A percentile compares a stretch with the other conserved stretches of the same genome.
Conservation (phyloP, 768 basidiomycete species). For the Kwoniella dendrophila region DNA sequence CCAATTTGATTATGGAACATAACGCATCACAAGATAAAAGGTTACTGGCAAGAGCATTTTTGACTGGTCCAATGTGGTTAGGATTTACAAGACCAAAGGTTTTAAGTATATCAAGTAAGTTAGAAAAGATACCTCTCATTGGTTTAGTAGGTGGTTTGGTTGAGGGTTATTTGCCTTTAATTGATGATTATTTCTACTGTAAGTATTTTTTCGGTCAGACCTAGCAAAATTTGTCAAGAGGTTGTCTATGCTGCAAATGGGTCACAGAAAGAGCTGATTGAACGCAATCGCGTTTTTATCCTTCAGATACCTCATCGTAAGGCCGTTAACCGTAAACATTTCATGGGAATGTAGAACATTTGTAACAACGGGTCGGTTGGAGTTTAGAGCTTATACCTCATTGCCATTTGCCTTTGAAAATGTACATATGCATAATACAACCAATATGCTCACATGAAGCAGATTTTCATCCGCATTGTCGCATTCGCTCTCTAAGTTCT, state of each 20-base stretch:
- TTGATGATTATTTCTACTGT: constrained; percentile 56
- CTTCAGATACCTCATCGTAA: no score
- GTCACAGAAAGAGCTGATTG: neutral
- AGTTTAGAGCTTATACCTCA: no score
- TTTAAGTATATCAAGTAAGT: constrained; percentile 31
- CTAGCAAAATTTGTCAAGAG: neutral
- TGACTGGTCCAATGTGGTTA: constrained; percentile 81
- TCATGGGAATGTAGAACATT: no score
- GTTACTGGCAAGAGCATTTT: constrained; percentile 73
- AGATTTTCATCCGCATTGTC: neutral
- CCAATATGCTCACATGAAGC: neutral
- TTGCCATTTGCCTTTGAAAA: no score
- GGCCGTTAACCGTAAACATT: no score
- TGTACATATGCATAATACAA: constrained; percentile 16
- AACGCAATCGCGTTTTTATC: no score
- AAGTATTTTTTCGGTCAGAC: constrained; percentile 17
- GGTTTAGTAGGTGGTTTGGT: constrained; percentile 48
- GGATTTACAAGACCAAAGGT: constrained; percentile 51
- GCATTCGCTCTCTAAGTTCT: neutral
- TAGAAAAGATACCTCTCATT: constrained; percentile 43
- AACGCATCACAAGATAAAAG: constrained; percentile 81
- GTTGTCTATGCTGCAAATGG: neutral
- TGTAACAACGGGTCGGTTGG: no score
- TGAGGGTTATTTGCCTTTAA: constrained; percentile 50
- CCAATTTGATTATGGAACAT: constrained; percentile 63